A percentile compares a stretch with the other conserved stretches of the same genome.
Evolutionary conservation across 257 asterid genomes (phyloP).

Genomic region (Knoxia roxburghii): DNA sequence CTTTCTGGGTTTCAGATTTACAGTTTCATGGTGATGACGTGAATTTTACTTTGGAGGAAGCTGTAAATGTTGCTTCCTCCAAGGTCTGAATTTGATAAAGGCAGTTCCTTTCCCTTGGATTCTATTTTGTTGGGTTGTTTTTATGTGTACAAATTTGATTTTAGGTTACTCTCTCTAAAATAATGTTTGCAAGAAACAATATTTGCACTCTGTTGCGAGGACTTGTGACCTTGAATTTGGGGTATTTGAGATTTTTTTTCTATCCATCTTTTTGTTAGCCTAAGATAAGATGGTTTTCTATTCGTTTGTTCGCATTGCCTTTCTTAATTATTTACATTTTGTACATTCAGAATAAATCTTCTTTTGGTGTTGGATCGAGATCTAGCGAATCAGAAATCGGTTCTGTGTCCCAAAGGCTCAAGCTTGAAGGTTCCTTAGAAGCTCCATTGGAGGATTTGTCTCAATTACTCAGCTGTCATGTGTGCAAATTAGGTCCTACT

Average conservation of each 20-base stretch:
- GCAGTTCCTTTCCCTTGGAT: neutral
- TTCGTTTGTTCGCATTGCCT: neutral
- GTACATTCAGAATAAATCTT: constrained; percentile 48
- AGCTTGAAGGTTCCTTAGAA: constrained; percentile 78
- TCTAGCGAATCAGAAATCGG: constrained; percentile 58
- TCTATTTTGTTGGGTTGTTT: neutral
- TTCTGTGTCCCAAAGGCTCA: constrained; percentile 48
- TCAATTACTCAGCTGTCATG: constrained; percentile 72
- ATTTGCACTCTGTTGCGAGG: neutral
- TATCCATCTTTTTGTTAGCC: neutral
- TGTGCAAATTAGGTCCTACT: constrained; percentile 64
- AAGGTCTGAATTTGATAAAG: constrained; percentile 39
- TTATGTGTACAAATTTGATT: neutral
- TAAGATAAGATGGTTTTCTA: neutral
- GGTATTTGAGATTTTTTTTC: neutral
- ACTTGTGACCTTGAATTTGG: neutral
- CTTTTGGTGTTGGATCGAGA: constrained; percentile 54
- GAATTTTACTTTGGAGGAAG: constrained; percentile 73
- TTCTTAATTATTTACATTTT: constrained; percentile 36
- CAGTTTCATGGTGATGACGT: constrained; percentile 93
- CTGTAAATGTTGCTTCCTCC: constrained; percentile 39
- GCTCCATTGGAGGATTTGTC: constrained; percentile 59
- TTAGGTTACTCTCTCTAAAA: neutral
- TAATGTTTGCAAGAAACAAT: neutral
- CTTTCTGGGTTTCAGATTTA: constrained; percentile 48